These are phyloP conservation scores for Phaeodactylum tricornutum DNA, from an alignment of 108 stramenopile species.

Conservation along the genomic window DNA sequence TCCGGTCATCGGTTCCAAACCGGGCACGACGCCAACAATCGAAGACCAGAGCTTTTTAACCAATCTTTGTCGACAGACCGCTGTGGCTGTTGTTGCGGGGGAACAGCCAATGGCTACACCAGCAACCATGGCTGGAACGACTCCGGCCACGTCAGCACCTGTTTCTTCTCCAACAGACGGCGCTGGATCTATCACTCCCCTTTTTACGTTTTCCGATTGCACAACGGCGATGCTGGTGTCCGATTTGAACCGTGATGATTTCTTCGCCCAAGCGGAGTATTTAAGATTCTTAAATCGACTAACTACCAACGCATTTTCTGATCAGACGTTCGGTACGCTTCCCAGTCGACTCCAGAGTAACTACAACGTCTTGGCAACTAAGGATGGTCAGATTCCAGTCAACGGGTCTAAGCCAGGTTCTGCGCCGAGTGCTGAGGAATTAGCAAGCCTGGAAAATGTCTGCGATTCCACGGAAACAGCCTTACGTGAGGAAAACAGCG, in stretches of 20 bases:
- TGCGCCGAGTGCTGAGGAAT: background rate
- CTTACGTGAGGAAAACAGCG: background rate
- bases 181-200: background rate
- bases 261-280: conserved; percentile 20
- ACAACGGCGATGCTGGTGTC: conserved; percentile 3
- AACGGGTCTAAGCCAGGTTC: background rate
- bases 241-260: conserved; percentile 17
- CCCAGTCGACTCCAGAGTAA: conserved; percentile 9
- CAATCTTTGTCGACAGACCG: conserved; percentile 2
- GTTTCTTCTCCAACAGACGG: background rate
- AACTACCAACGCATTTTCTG: conserved; percentile 9
- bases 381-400: background rate
- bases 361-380: conserved; percentile 1
- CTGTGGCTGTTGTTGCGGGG: background rate
- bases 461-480: conserved; percentile 6
- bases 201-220: conserved; percentile 4
- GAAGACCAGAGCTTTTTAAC: no score
- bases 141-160: no score
- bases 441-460: background rate
- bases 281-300: conserved; percentile 19
- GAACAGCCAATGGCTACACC: background rate
- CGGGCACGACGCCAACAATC: conserved; percentile 11
- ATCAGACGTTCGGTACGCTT: conserved; percentile 11
- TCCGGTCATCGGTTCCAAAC: conserved; percentile 19
- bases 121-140: no score